Evolutionary conservation across 2,329 filamentous ascomycete species (phyloP).

Genomic region (Elsinoe ampelina): DNA sequence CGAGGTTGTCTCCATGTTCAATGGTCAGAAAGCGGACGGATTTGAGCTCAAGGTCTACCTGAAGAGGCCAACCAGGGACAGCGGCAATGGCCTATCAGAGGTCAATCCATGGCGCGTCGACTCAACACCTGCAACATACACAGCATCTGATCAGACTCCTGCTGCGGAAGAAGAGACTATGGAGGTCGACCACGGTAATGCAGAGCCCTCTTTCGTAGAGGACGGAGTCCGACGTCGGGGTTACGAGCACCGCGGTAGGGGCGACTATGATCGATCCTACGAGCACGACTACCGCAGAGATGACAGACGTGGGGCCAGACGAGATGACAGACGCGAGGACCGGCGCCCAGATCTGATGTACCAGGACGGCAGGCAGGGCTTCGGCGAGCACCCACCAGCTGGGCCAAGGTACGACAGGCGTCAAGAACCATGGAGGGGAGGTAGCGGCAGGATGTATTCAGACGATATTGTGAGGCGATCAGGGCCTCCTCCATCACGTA

Average conservation of each 20-base stretch:
- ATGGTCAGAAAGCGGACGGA: slow-evolving; percentile 75
- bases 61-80: slow-evolving; percentile 44
- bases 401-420: slow-evolving; percentile 17
- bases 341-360: slow-evolving; percentile 25
- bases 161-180: slow-evolving; percentile 29
- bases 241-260: slow-evolving; percentile 20
- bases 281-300: slow-evolving; percentile 17
- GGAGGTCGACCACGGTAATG: slow-evolving; percentile 33
- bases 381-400: slow-evolving; percentile 22
- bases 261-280: slow-evolving; percentile 20
- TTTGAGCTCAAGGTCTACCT: slow-evolving; percentile 63
- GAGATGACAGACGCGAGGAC: background rate
- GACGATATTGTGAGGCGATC: slow-evolving; percentile 20
- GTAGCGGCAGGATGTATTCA: slow-evolving; percentile 23
- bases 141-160: slow-evolving; percentile 19
- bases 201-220: slow-evolving; percentile 22
- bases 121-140: background rate
- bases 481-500: slow-evolving; percentile 15
- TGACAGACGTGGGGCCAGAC: slow-evolving; percentile 18
- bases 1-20: slow-evolving; percentile 64
- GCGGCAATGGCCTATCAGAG: background rate
- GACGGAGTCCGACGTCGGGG: slow-evolving; percentile 19
- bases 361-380: slow-evolving; percentile 38
- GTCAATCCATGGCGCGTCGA: background rate
- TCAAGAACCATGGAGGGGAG: slow-evolving; percentile 18